phyloP scores from a whole-genome alignment of 2,329 filamentous ascomycete species.

The Colletotrichum sp. region DNA sequence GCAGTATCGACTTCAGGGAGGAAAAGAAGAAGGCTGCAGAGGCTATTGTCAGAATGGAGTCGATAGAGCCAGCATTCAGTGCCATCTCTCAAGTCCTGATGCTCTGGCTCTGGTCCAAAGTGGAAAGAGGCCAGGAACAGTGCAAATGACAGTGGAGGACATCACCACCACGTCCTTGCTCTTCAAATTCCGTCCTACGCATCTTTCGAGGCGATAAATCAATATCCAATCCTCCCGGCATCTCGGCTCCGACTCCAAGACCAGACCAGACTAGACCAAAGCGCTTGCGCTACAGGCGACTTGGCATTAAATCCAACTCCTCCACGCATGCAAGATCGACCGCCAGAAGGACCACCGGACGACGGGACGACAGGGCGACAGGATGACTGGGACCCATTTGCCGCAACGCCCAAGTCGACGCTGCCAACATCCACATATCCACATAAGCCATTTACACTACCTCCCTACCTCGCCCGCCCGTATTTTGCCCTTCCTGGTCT shows the following conservation, averaged over 20 bases:
- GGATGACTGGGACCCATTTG: not conserved
- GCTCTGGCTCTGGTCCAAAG: not conserved
- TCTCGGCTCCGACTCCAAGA: not conserved
- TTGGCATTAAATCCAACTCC: not conserved
- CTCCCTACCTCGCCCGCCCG: not conserved
- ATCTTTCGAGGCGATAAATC: not conserved
- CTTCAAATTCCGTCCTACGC: not conserved
- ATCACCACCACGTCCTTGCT: not conserved
- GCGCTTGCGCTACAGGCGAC: not conserved
- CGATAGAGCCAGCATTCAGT: not conserved
- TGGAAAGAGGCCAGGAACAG: not conserved
- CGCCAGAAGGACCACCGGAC: not conserved
- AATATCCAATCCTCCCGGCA: not conserved
- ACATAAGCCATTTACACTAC: not conserved
- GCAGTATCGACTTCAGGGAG: not conserved
- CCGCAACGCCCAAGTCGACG: not conserved
- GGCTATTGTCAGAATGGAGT: not conserved
- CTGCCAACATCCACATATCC: not conserved
- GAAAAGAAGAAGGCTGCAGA: not conserved
- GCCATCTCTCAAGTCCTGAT: not conserved
- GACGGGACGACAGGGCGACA: not conserved
- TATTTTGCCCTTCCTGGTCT: not conserved
- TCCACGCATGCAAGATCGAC: not conserved
- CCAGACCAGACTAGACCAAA: not conserved
- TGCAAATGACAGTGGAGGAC: not conserved